Percentiles rank a stretch among this genome's conserved stretches.
Conservation (phyloP, 2,329 filamentous ascomycete genomes). For the Ophiosphaerella herpotricha region DNA sequence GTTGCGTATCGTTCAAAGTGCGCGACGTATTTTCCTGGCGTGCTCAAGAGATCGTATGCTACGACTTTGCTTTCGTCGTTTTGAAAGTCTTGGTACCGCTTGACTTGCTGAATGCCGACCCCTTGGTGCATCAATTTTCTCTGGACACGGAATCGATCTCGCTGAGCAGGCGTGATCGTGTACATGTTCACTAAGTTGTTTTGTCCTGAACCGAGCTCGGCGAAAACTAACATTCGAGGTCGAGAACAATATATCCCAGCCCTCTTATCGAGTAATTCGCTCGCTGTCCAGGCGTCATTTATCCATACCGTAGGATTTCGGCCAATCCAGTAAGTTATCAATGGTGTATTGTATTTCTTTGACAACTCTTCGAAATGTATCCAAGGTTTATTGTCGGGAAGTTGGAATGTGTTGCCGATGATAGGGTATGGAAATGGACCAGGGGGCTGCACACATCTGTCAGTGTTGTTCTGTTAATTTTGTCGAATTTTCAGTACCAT, state of each 20-base stretch:
- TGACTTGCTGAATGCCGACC: constrained; percentile 57
- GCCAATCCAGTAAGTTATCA: constrained; percentile 62
- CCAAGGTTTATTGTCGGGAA: constrained; percentile 62
- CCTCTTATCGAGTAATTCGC: constrained; percentile 59
- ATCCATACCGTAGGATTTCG: constrained; percentile 48
- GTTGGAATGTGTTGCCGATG: constrained; percentile 60
- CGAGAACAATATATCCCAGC: constrained; percentile 59
- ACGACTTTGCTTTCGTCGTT: constrained; percentile 63
- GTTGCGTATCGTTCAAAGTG: constrained; percentile 61
- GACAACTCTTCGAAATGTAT: constrained; percentile 61
- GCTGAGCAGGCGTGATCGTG: constrained; percentile 32
- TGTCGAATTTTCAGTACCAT: constrained; percentile 42
- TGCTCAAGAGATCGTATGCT: constrained; percentile 53
- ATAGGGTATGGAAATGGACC: constrained; percentile 60
- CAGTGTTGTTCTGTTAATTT: background rate
- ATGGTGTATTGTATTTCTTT: constrained; percentile 53
- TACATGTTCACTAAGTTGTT: constrained; percentile 44
- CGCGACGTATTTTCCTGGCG: constrained; percentile 55
- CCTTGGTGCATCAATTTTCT: constrained; percentile 43
- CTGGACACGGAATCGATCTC: constrained; percentile 38
- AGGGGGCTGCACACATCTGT: constrained; percentile 50
- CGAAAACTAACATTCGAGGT: constrained; percentile 53
- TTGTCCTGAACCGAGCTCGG: constrained; percentile 43
- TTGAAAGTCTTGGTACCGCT: constrained; percentile 61
- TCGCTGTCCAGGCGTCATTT: constrained; percentile 55